These are phyloP conservation scores for Aotearoamyces nothofagi DNA, from an alignment of 2,329 filamentous ascomycete species.

Conservation along the genomic window DNA sequence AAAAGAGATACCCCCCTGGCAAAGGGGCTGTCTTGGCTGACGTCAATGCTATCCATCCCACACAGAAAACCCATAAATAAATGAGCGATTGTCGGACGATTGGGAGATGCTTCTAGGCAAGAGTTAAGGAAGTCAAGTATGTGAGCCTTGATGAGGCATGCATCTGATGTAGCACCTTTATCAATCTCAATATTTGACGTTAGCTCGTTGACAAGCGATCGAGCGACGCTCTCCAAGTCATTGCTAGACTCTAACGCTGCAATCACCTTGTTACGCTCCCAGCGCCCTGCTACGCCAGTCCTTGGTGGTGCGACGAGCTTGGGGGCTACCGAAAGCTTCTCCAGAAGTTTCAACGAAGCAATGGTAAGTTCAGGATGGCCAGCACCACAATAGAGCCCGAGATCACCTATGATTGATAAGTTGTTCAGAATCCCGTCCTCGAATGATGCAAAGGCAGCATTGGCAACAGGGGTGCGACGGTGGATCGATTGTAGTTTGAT, in stretches of 20 bases:
- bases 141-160: conserved; percentile 69
- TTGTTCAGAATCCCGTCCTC: conserved; percentile 83
- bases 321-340: conserved; percentile 72
- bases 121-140: conserved; percentile 76
- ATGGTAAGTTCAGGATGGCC: conserved; percentile 70
- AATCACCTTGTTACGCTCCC: conserved; percentile 69
- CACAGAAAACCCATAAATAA: conserved; percentile 79
- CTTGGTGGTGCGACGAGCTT: conserved; percentile 54
- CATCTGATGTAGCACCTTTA: conserved; percentile 50
- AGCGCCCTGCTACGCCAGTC: conserved; percentile 38
- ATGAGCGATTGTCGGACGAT: conserved; percentile 78
- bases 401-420: conserved; percentile 60
- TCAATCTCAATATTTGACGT: conserved; percentile 57
- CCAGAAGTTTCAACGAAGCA: conserved; percentile 65
- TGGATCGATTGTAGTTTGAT: conserved; percentile 51
- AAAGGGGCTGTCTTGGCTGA: conserved; percentile 57
- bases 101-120: conserved; percentile 59
- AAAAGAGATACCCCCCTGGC: conserved; percentile 62
- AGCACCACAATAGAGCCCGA: conserved; percentile 77
- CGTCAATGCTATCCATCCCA: conserved; percentile 50
- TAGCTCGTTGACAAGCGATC: conserved; percentile 56
- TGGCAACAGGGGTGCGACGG: conserved; percentile 47
- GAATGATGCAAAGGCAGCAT: conserved; percentile 70
- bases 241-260: conserved; percentile 74
- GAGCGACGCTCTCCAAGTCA: conserved; percentile 65